phyloP scores from a whole-genome alignment of 495 filamentous ascomycete species.

The Xylaria castorea region DNA sequence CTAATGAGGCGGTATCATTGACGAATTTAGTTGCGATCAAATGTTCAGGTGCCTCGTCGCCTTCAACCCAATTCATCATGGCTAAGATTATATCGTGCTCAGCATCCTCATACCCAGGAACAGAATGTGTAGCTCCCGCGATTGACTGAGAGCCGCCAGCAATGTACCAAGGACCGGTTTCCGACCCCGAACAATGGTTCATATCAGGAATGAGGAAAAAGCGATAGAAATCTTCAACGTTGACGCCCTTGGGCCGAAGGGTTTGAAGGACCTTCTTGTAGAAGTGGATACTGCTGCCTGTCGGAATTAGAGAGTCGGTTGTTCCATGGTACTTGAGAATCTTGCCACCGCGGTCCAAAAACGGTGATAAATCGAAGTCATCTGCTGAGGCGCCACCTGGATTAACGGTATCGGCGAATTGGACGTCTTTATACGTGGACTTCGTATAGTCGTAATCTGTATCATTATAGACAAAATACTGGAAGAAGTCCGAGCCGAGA shows the following conservation, averaged over 20 bases:
- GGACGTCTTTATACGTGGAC: constrained; percentile 42
- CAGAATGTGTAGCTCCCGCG: constrained; percentile 34
- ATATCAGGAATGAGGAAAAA: constrained; percentile 57
- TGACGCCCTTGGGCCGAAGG: constrained; percentile 35
- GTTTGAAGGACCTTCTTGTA: constrained; percentile 45
- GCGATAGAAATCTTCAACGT: constrained; percentile 46
- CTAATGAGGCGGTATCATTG: constrained; percentile 36
- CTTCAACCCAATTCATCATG: constrained; percentile 55
- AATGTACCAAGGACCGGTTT: constrained; percentile 50
- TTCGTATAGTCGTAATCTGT: constrained; percentile 46
- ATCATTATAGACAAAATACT: constrained; percentile 52
- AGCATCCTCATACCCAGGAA: constrained; percentile 48
- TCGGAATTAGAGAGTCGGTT: constrained; percentile 58
- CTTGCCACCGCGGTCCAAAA: constrained; percentile 57
- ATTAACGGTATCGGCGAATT: constrained; percentile 44
- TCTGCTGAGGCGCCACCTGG: constrained; percentile 48
- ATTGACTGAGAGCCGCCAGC: constrained; percentile 44
- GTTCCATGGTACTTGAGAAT: constrained; percentile 63
- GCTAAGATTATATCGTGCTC: constrained; percentile 51
- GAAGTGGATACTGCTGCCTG: constrained; percentile 49
- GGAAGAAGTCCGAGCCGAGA: constrained; percentile 48
- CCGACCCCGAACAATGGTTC: constrained; percentile 44
- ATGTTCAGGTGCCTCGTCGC: constrained; percentile 45
- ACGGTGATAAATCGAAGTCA: constrained; percentile 56
- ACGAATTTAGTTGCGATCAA: constrained; percentile 52